phyloP scores from a whole-genome alignment of 495 filamentous ascomycete genomes.

The Xylaria sp. region DNA sequence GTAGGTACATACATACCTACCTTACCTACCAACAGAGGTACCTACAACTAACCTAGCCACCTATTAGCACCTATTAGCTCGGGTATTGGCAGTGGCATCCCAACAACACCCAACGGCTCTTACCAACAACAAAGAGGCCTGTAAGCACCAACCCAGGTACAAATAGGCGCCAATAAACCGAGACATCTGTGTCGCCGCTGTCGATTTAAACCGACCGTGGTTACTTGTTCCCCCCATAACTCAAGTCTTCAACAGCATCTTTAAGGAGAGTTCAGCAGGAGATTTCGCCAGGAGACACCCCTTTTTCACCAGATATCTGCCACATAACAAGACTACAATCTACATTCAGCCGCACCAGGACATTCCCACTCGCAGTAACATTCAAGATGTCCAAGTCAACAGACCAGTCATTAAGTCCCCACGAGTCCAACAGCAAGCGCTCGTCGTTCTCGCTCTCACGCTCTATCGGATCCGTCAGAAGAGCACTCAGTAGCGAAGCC shows the following conservation, averaged over 20 bases:
- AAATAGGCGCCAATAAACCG: background rate
- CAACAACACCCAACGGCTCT: background rate
- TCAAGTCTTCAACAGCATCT: background rate
- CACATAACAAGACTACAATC: slow-evolving; percentile 3
- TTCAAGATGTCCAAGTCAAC: slow-evolving; percentile 23
- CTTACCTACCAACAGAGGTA: background rate
- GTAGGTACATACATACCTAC: too few relatives aligned
- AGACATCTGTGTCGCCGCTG: background rate
- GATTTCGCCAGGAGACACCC: background rate
- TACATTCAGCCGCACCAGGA: background rate
- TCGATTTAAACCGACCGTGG: too few relatives aligned
- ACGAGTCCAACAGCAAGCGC: slow-evolving; percentile 8
- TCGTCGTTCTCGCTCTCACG: slow-evolving; percentile 22
- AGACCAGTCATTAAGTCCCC: background rate
- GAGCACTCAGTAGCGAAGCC: slow-evolving; percentile 7
- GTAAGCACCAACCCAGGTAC: too few relatives aligned
- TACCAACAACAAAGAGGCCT: background rate
- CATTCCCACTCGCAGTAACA: background rate
- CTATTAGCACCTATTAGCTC: background rate
- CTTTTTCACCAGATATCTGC: background rate
- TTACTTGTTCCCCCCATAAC: background rate
- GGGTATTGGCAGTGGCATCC: background rate
- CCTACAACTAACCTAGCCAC: background rate
- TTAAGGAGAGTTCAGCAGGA: background rate
- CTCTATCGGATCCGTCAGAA: slow-evolving; percentile 16